Conservation (phyloP, 2,329 filamentous ascomycete genomes). For the Neopestalotiopsis rosae region DNA sequence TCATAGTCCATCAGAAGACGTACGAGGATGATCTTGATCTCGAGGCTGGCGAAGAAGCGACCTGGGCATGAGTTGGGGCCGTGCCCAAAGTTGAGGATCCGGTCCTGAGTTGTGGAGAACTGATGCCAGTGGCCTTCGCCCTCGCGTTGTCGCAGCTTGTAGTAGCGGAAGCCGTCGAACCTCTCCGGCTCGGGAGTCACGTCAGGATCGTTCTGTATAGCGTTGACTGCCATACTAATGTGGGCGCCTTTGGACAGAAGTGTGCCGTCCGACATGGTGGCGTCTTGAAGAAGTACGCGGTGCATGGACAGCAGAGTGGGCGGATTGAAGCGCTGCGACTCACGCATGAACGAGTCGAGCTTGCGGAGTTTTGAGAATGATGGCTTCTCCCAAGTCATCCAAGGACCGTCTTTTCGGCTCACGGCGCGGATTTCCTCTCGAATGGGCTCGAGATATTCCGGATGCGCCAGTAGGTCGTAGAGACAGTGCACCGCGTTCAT, state of each 20-base stretch:
- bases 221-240: constrained; percentile 21
- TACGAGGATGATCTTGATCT: constrained; percentile 26
- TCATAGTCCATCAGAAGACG: constrained; percentile 28
- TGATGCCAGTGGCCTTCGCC: too few relatives aligned
- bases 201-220: constrained; percentile 34
- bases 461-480: too few relatives aligned
- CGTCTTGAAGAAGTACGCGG: background rate
- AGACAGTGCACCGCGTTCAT: too few relatives aligned
- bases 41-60: constrained; percentile 30
- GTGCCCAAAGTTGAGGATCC: too few relatives aligned
- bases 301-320: background rate
- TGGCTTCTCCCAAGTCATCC: too few relatives aligned
- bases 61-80: constrained; percentile 24
- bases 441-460: too few relatives aligned
- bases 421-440: too few relatives aligned
- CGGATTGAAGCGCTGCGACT: background rate
- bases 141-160: constrained; percentile 9
- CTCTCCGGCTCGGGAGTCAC: constrained; percentile 34
- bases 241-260: constrained; percentile 3
- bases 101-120: too few relatives aligned
- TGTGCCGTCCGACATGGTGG: background rate
- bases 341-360: constrained; percentile 16
- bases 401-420: too few relatives aligned
- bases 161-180: constrained; percentile 41
- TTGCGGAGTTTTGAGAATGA: background rate